phyloP scores from a whole-genome alignment of 2,329 filamentous ascomycete genomes.

The Aspergillus melleus region DNA sequence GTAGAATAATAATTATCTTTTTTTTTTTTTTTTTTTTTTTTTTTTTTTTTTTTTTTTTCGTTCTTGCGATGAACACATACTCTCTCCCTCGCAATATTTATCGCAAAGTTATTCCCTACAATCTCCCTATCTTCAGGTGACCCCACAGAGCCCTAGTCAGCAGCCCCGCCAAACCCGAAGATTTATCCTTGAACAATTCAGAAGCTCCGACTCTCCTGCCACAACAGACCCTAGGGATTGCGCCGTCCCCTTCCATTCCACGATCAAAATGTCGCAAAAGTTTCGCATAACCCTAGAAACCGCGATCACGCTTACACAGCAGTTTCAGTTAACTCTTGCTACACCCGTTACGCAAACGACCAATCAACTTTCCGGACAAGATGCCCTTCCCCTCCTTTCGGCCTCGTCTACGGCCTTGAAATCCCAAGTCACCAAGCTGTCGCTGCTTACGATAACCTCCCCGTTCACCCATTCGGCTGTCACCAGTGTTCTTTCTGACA shows the following conservation, averaged over 20 bases:
- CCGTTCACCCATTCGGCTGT: slow-evolving; percentile 83
- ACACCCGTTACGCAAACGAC: slow-evolving; percentile 16
- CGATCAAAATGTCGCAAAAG: slow-evolving; percentile 31
- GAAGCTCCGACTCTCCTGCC: neutral
- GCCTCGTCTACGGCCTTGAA: slow-evolving; percentile 72
- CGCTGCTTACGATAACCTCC: slow-evolving; percentile 79
- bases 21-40: no score
- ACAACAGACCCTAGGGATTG: slow-evolving; percentile 3
- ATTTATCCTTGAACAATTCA: slow-evolving; percentile 20
- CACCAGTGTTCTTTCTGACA: slow-evolving; percentile 66
- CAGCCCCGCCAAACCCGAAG: slow-evolving; percentile 30
- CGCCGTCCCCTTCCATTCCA: neutral
- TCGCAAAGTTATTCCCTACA: no score
- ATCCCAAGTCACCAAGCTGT: slow-evolving; percentile 84
- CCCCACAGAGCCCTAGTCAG: slow-evolving; percentile 34
- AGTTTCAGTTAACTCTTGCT: slow-evolving; percentile 41
- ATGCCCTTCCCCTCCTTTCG: slow-evolving; percentile 65
- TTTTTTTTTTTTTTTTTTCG: no score
- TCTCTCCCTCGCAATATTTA: no score
- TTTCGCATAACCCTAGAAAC: slow-evolving; percentile 34
- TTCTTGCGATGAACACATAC: no score
- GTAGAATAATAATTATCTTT: no score
- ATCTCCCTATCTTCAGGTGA: slow-evolving; percentile 10
- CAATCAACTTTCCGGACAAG: slow-evolving; percentile 23
- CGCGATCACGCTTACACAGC: slow-evolving; percentile 37